Conservation (phyloP, 495 filamentous ascomycete genomes). For the Echria macrotheca region DNA sequence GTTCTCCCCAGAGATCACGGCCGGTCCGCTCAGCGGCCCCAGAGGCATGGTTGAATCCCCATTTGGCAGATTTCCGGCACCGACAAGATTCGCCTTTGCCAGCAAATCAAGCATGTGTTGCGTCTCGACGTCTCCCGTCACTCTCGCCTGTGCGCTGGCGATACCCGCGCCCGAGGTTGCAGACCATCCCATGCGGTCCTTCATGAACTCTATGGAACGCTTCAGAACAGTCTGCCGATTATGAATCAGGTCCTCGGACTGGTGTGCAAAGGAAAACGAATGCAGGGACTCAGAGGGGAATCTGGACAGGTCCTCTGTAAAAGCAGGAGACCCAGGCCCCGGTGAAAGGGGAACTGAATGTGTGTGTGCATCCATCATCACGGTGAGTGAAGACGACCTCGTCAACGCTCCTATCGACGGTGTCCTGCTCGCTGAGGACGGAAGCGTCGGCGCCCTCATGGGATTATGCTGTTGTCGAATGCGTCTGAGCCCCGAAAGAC, state of each 20-base stretch:
- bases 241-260: constrained; percentile 85
- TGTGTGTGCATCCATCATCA: constrained; percentile 39
- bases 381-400: constrained; percentile 58
- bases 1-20: constrained; percentile 59
- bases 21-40: constrained; percentile 73
- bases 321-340: constrained; percentile 62
- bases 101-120: constrained; percentile 89
- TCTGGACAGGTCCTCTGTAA: constrained; percentile 81
- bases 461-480: constrained; percentile 78
- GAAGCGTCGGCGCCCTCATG: constrained; percentile 58
- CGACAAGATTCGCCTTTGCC: constrained; percentile 68
- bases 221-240: constrained; percentile 91
- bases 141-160: constrained; percentile 73
- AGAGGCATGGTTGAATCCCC: constrained; percentile 33
- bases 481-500: constrained; percentile 75
- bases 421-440: constrained; percentile 54
- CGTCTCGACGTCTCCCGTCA: constrained; percentile 76
- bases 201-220: constrained; percentile 94
- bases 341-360: constrained; percentile 43
- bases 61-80: constrained; percentile 46
- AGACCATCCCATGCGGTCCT: constrained; percentile 82
- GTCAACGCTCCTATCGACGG: constrained; percentile 53
- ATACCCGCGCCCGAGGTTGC: constrained; percentile 46
- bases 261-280: constrained; percentile 97
- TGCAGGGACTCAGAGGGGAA: constrained; percentile 96